These are phyloP conservation scores for Phytopythium sindhum DNA, from an alignment of 352 stramenopile genomes.

Conservation along the genomic window DNA sequence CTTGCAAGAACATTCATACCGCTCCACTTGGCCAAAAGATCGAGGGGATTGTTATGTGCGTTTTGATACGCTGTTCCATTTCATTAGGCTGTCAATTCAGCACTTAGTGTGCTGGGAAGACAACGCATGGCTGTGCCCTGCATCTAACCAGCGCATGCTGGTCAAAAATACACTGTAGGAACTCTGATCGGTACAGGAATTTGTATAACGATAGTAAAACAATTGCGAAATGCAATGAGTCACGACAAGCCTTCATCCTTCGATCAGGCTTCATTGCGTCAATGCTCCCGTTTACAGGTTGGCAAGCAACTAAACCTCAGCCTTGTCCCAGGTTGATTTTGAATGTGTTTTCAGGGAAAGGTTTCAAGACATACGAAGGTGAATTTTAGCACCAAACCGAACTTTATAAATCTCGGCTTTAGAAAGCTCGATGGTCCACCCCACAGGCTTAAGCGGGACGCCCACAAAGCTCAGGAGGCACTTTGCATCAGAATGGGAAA, in stretches of 20 bases:
- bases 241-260: neutral
- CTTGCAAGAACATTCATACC: neutral
- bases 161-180: neutral
- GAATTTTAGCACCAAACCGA: too few relatives aligned
- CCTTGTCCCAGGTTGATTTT: neutral
- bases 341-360: too few relatives aligned
- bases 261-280: neutral
- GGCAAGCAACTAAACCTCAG: neutral
- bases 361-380: too few relatives aligned
- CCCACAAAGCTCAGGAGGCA: neutral
- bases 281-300: neutral
- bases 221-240: neutral
- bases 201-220: too few relatives aligned
- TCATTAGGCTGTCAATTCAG: neutral
- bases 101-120: neutral
- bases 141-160: neutral
- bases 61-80: neutral
- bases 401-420: too few relatives aligned
- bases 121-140: too few relatives aligned
- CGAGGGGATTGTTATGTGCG: neutral
- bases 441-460: neutral
- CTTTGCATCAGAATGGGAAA: neutral
- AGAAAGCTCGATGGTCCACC: neutral
- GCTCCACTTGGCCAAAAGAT: neutral
- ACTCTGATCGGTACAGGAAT: too few relatives aligned